These are phyloP conservation scores for Colletotrichum lindemuthianum DNA, from an alignment of 2,329 filamentous ascomycete species.

Conservation along the genomic window DNA sequence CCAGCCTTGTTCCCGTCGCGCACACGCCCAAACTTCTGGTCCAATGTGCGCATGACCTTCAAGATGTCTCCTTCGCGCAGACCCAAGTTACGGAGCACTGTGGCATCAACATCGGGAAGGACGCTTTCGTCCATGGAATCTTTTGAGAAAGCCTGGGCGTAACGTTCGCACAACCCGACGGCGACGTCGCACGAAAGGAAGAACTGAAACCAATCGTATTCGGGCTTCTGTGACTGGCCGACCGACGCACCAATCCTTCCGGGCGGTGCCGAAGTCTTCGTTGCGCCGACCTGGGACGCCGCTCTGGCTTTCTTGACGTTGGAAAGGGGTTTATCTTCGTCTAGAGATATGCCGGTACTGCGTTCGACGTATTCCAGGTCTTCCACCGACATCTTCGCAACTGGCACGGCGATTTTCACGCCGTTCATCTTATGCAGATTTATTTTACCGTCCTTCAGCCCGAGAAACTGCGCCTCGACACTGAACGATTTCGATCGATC, in stretches of 20 bases:
- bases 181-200: slow-evolving; percentile 93
- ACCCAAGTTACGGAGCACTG: slow-evolving; percentile 86
- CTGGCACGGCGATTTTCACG: slow-evolving; percentile 96
- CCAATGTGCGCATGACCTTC: slow-evolving; percentile 90
- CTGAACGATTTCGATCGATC: slow-evolving; percentile 96
- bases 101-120: slow-evolving; percentile 86
- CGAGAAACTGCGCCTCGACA: slow-evolving; percentile 96
- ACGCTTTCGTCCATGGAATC: slow-evolving; percentile 98
- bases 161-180: slow-evolving; percentile 92
- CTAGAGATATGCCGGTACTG: slow-evolving; percentile 85
- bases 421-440: slow-evolving; percentile 98
- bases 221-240: slow-evolving; percentile 68
- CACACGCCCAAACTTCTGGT: slow-evolving; percentile 79
- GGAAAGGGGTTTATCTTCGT: slow-evolving; percentile 93
- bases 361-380: slow-evolving; percentile 96
- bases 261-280: slow-evolving; percentile 44
- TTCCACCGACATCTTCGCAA: slow-evolving; percentile 93
- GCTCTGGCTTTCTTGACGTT: slow-evolving; percentile 74
- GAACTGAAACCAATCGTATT: slow-evolving; percentile 99
- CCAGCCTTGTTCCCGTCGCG: slow-evolving; percentile 66
- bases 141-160: slow-evolving; percentile 86
- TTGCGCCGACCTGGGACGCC: slow-evolving; percentile 36
- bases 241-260: slow-evolving; percentile 65
- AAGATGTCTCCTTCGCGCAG: slow-evolving; percentile 96
- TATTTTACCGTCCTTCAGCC: slow-evolving; percentile 93